Percentiles rank a stretch among this genome's conserved stretches.
These are phyloP conservation scores for Pseudopyrenochaeta lycopersici DNA, from an alignment of 2,329 filamentous ascomycete species.

Conservation along the genomic window DNA sequence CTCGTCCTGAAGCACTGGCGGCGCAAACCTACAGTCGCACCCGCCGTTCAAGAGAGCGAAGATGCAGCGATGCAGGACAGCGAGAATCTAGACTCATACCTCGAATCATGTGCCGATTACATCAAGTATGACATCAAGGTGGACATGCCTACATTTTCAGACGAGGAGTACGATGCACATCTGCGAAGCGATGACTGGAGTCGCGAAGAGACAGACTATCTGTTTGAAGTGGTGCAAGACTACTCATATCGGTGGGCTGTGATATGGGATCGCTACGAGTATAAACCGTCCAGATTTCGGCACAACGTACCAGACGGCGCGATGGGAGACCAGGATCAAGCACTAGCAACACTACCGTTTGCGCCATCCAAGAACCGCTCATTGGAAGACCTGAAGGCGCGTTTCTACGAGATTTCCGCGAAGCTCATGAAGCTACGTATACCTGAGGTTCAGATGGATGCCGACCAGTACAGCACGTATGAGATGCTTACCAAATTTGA, in stretches of 20 bases:
- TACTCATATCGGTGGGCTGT: slow-evolving; percentile 91
- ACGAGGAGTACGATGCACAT: slow-evolving; percentile 83
- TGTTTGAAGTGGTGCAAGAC: slow-evolving; percentile 77
- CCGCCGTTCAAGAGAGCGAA: slow-evolving; percentile 40
- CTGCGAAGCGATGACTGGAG: slow-evolving; percentile 83
- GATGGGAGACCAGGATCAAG: slow-evolving; percentile 30
- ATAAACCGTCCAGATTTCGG: slow-evolving; percentile 53
- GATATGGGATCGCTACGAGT: slow-evolving; percentile 93
- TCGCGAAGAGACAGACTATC: slow-evolving; percentile 91
- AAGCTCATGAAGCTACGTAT: slow-evolving; percentile 53
- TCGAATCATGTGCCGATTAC: slow-evolving; percentile 67
- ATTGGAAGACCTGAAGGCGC: slow-evolving; percentile 89
- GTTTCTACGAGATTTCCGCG: slow-evolving; percentile 86
- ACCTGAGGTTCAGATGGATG: slow-evolving; percentile 72
- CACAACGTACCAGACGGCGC: slow-evolving; percentile 28
- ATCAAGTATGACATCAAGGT: slow-evolving; percentile 89
- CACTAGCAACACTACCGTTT: slow-evolving; percentile 45
- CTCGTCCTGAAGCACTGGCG: slow-evolving; percentile 84
- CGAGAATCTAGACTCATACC: slow-evolving; percentile 47
- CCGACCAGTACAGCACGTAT: slow-evolving; percentile 81
- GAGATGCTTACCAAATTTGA: slow-evolving; percentile 90
- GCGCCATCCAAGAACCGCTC: slow-evolving; percentile 66
- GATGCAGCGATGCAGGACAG: slow-evolving; percentile 42
- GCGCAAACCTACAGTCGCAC: slow-evolving; percentile 60
- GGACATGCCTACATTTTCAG: slow-evolving; percentile 80